A percentile compares a stretch with the other conserved stretches of the same genome.
Conservation (phyloP, 495 filamentous ascomycete genomes). For the Penicillium cinerascens region DNA sequence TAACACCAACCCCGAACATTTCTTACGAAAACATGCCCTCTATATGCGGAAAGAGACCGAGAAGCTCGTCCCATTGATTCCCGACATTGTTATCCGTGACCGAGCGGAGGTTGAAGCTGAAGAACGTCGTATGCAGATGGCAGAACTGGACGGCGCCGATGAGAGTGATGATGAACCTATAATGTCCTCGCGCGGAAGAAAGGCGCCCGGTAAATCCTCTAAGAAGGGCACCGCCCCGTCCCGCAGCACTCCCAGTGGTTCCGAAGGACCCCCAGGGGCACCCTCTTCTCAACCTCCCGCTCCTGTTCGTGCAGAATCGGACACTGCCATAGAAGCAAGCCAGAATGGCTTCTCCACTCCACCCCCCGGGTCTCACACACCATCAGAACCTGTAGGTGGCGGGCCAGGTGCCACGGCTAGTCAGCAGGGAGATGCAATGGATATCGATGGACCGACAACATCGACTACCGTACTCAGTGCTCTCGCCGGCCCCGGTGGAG, state of each 20-base stretch:
- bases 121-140: conserved; percentile 76
- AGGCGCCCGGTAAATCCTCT: conserved; percentile 68
- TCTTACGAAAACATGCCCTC: conserved; percentile 86
- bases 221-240: conserved; percentile 72
- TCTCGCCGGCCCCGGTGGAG: conserved; percentile 40
- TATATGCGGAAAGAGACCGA: conserved; percentile 96
- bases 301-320: conserved; percentile 58
- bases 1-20: conserved; percentile 85
- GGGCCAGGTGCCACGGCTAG: conserved; percentile 54
- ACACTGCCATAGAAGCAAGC: conserved; percentile 62
- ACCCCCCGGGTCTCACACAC: conserved; percentile 71
- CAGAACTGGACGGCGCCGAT: conserved; percentile 73
- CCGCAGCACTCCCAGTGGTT: conserved; percentile 63
- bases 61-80: conserved; percentile 91
- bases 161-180: conserved; percentile 98
- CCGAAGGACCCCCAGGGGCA: conserved; percentile 68
- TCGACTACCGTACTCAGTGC: conserved; percentile 58
- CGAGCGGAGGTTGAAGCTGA: conserved; percentile 96
- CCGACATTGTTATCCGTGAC: conserved; percentile 83
- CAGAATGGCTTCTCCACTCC: conserved; percentile 82
- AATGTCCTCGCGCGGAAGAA: conserved; percentile 92
- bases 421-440: conserved; percentile 77
- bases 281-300: conserved; percentile 51
- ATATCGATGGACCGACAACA: conserved; percentile 64
- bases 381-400: conserved; percentile 67